Percentiles rank a stretch among this genome's conserved stretches.
phyloP scores from a whole-genome alignment of 1,139 yeast genomes.

The Saccharomyces hybrid region DNA sequence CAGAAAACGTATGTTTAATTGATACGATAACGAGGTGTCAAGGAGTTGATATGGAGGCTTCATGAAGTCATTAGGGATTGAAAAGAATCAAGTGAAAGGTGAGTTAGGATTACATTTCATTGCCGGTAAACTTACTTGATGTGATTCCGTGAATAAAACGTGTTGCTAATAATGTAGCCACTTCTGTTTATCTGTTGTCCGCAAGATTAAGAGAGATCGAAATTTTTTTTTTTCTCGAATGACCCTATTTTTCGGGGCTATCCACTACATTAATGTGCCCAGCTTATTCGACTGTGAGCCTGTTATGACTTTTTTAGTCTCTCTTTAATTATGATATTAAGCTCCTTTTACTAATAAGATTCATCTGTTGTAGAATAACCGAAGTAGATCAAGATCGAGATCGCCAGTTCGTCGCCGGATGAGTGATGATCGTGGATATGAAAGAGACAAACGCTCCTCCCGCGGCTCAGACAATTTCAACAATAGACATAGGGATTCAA shows the following conservation, averaged over 20 bases:
- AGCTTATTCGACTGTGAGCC: not conserved
- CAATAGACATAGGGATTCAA: not conserved
- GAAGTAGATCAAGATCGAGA: constrained; percentile 6
- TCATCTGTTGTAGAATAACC: not conserved
- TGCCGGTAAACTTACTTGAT: not conserved
- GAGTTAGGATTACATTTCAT: not conserved
- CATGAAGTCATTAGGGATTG: not conserved
- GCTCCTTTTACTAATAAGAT: not conserved
- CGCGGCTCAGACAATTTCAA: not conserved
- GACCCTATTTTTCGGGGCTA: no score
- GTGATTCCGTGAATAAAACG: not conserved
- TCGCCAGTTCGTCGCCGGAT: constrained; percentile 7
- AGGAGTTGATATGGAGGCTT: not conserved
- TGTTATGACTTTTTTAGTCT: not conserved
- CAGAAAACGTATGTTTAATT: not conserved
- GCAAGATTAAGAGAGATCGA: no score
- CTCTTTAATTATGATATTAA: not conserved
- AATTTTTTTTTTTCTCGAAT: no score
- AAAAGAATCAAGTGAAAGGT: not conserved
- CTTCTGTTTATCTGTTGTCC: not conserved
- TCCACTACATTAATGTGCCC: not conserved
- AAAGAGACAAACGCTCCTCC: not conserved
- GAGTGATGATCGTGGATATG: constrained; percentile 1
- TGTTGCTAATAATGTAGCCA: not conserved
- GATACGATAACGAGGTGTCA: constrained; percentile 5